These are phyloP conservation scores for Hydrangea macrophylla DNA, from an alignment of 148 eudicot species.

Conservation along the genomic window DNA sequence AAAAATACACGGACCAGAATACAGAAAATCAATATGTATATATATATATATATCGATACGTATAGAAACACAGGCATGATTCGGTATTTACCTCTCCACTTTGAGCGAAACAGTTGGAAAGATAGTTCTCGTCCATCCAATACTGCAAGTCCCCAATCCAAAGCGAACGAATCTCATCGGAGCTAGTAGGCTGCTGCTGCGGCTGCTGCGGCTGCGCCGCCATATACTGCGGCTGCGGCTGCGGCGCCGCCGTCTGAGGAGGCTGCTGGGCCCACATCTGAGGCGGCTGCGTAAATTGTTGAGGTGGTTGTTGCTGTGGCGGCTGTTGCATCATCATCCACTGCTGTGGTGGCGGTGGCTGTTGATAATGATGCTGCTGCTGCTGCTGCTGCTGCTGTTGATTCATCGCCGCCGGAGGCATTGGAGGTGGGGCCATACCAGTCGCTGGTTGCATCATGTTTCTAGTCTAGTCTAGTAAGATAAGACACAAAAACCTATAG, in stretches of 20 bases:
- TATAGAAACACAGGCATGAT: no score
- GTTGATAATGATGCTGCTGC: conserved; percentile 31
- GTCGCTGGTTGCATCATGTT: conserved; percentile 71
- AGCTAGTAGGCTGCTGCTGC: conserved; percentile 19
- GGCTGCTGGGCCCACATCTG: no score
- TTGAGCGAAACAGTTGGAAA: conserved; percentile 46
- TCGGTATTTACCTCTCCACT: conserved; percentile 89
- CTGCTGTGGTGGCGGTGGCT: conserved; percentile 45
- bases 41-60: no score
- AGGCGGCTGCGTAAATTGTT: neutral
- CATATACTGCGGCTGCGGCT: conserved; percentile 27
- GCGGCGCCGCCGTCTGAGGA: conserved; percentile 1
- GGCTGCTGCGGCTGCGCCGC: conserved; percentile 36
- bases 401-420: conserved; percentile 32
- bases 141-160: conserved; percentile 98
- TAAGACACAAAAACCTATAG: no score
- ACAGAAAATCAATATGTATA: no score
- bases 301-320: conserved; percentile 18
- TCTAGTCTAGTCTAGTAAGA: no score
- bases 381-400: conserved; percentile 16
- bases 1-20: no score
- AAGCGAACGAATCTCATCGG: conserved; percentile 74
- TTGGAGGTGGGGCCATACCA: conserved; percentile 46
- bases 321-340: conserved; percentile 56
- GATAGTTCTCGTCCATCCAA: conserved; percentile 92